Conservation (phyloP, 225 moss, liverwort and hornwort species). For the Thuidium tamariscinum region DNA sequence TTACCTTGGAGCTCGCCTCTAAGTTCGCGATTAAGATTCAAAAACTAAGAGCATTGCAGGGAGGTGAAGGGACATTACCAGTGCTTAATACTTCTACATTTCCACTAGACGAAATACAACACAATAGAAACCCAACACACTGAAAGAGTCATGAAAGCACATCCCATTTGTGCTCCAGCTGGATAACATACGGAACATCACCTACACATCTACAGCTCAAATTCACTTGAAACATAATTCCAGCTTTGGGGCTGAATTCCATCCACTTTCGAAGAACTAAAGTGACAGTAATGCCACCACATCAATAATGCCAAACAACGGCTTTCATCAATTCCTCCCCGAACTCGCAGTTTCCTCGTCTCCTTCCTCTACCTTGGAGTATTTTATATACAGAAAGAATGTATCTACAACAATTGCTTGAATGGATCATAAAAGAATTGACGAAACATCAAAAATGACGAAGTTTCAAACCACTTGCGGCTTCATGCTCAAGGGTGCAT, state of each 20-base stretch:
- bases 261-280: not conserved
- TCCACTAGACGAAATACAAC: not conserved
- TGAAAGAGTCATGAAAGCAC: not conserved
- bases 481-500: constrained; percentile 44
- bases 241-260: not conserved
- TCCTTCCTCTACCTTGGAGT: not conserved
- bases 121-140: not conserved
- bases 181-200: not conserved
- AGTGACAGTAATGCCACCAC: not conserved
- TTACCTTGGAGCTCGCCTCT: not conserved
- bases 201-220: not conserved
- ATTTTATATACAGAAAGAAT: constrained; percentile 17
- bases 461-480: constrained; percentile 9
- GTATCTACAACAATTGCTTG: constrained; percentile 2
- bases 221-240: not conserved
- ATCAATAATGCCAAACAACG: not conserved
- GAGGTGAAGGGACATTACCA: not conserved
- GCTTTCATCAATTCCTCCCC: not conserved
- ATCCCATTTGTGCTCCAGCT: not conserved
- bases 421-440: not conserved
- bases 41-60: not conserved
- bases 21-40: not conserved
- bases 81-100: not conserved
- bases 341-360: not conserved
- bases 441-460: not conserved